Base-by-base conservation (phyloP, 768 basidiomycete species). In the Inosperma sp. region DNA sequence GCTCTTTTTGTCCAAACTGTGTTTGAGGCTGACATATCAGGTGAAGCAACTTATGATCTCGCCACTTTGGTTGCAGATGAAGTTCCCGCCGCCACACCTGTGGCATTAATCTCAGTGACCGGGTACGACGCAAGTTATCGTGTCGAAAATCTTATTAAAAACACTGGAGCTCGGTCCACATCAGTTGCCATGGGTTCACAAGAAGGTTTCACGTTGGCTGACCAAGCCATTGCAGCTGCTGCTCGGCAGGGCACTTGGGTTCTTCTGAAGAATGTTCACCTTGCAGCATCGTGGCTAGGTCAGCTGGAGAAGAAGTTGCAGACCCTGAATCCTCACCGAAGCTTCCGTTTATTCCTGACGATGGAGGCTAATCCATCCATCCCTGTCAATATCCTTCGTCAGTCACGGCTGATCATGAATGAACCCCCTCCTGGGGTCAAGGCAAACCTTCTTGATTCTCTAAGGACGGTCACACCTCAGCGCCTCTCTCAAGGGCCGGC, bases 71-170 rank as follows among this genome's bases (percentile, higher is more conserved):
- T 97, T 22, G 58, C 75, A 6, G 78, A 87, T 59, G 93, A 98
- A 63, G 80, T 93, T 26, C 76, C 80, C 3, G 78, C 93, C 2
- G 76, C 80, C 3, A 91, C 91, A 0, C 94, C 96, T 1, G 72
- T 98, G 21, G 89, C 93, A 3, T 73, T 99, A 42, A 82, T 93
- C 25, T 97, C 95, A 5, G 93, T 99, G 3, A 83, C 91, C 2
- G 96, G 96, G 13, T 95, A 96, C 62, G 96, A 99, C 64, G 96
- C 96, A n/a, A 95, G 93, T 66, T 98, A 94, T 67, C 83, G 89
- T 42, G 90, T 96, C 31, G 93, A 96, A 59, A 85, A 84, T 57
- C 78, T 95, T 35, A 82, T 93, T 56, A 82, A 86, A 63, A 83
- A 83, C 45, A 83, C 83, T 9, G 82, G 84, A 13, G 76, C 81